Percentiles rank a stretch among this genome's conserved stretches.
These are phyloP conservation scores for Phylloporus scabripes DNA, from an alignment of 768 basidiomycete genomes.

Conservation along the genomic window DNA sequence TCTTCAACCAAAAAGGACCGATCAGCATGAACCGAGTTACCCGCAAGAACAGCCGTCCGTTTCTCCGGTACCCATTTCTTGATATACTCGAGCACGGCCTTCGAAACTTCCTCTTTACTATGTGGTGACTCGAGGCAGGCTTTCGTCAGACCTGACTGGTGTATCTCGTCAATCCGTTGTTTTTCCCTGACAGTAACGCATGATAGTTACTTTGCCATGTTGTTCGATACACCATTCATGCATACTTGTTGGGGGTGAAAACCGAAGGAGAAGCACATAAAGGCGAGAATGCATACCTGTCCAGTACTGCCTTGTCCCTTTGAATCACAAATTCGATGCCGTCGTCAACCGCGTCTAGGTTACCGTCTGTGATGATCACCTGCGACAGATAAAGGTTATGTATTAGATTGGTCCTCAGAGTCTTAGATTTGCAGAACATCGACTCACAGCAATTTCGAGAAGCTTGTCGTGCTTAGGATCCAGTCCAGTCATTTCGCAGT, in stretches of 20 bases:
- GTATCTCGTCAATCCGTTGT: background rate
- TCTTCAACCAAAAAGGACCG: constrained; percentile 62
- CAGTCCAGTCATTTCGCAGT: constrained; percentile 86
- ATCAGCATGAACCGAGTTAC: constrained; percentile 84
- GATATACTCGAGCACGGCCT: constrained; percentile 68
- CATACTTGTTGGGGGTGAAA: constrained; percentile 51
- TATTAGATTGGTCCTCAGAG: background rate
- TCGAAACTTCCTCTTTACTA: constrained; percentile 52
- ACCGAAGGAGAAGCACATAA: background rate
- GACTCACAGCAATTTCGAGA: constrained; percentile 65
- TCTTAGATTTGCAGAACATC: background rate
- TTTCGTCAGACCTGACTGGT: constrained; percentile 74
- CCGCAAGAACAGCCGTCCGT: constrained; percentile 67
- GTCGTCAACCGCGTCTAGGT: constrained; percentile 73
- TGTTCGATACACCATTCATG: constrained; percentile 81
- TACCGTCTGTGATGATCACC: constrained; percentile 85
- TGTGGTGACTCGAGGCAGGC: constrained; percentile 72
- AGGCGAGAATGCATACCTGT: constrained; percentile 45
- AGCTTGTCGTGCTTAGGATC: constrained; percentile 61
- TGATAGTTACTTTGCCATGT: constrained; percentile 57
- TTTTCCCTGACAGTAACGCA: background rate
- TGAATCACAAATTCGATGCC: constrained; percentile 74
- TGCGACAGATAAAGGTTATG: constrained; percentile 22
- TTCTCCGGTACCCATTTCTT: constrained; percentile 76
- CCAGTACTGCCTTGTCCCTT: constrained; percentile 63